A percentile compares a stretch with the other conserved stretches of the same genome.
Evolutionary conservation across 768 basidiomycete species (phyloP).

Genomic region (Lactarius indigo): DNA sequence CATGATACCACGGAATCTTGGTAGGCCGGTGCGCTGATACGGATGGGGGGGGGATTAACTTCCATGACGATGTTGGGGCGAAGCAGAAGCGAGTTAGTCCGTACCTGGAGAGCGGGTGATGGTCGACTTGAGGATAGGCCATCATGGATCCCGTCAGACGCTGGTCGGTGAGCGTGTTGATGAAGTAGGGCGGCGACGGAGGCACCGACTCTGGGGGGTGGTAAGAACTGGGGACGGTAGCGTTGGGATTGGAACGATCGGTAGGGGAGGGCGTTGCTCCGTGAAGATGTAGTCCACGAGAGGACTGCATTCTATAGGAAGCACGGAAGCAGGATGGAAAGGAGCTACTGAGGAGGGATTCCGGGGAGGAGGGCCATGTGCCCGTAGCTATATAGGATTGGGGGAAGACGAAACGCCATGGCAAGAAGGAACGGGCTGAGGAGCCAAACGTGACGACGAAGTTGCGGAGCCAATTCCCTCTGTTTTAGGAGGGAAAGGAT

Average conservation of each 20-base stretch:
- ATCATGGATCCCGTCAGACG: slow-evolving; percentile 19
- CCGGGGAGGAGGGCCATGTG: slow-evolving; percentile 12
- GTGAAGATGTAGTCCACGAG: slow-evolving; percentile 17
- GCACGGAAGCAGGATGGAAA: not conserved
- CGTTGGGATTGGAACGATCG: slow-evolving; percentile 8
- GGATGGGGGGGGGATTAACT: not conserved
- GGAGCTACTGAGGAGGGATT: not conserved
- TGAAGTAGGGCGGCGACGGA: slow-evolving; percentile 3
- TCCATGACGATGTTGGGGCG: not conserved
- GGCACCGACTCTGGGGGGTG: slow-evolving; percentile 7
- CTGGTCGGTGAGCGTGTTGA: slow-evolving; percentile 12
- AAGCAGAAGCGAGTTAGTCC: not conserved
- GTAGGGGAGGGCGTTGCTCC: slow-evolving; percentile 11
- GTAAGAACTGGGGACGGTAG: not conserved
- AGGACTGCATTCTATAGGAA: slow-evolving; percentile 11
- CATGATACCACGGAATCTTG: slow-evolving; percentile 16
- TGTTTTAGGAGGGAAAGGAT: not conserved
- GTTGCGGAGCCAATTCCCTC: not conserved
- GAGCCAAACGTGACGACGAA: slow-evolving; percentile 15
- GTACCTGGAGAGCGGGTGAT: slow-evolving; percentile 15
- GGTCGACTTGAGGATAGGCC: slow-evolving; percentile 12
- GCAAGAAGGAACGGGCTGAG: not conserved
- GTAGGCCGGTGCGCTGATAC: slow-evolving; percentile 8
- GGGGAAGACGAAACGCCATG: slow-evolving; percentile 4
- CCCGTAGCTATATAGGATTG: slow-evolving; percentile 14